phyloP scores from a whole-genome alignment of 768 basidiomycete species.

The Phlebiopsis flavidoalba region DNA sequence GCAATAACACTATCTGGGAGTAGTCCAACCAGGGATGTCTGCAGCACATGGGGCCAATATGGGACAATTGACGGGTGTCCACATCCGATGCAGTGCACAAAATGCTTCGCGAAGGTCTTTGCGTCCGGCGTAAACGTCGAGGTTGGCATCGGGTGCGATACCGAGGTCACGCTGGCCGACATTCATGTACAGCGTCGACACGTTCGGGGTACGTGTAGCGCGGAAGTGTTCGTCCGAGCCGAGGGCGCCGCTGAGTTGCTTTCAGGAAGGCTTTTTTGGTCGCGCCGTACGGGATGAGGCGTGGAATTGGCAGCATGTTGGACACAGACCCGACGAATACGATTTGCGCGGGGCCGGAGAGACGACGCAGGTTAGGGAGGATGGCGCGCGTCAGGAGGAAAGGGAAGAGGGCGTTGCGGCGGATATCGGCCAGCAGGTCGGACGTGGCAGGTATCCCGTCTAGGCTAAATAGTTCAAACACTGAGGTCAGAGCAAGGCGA shows the following conservation, averaged over 20 bases:
- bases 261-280: conserved; percentile 22
- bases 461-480: conserved; percentile 9
- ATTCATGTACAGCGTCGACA: conserved; percentile 19
- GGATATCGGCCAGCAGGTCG: conserved; percentile 14
- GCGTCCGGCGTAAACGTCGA: conserved; percentile 9
- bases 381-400: conserved; percentile 23
- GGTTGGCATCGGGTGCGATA: not conserved
- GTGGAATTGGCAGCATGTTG: conserved; percentile 15
- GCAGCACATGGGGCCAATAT: conserved; percentile 17
- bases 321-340: conserved; percentile 22
- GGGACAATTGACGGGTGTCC: conserved; percentile 15
- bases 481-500: not conserved
- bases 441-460: conserved; percentile 14
- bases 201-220: conserved; percentile 12
- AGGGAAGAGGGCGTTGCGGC: conserved; percentile 20
- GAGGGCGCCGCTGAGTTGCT: conserved; percentile 16
- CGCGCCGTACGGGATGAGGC: conserved; percentile 19
- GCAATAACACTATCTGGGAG: conserved; percentile 9
- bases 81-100: conserved; percentile 19
- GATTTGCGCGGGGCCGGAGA: conserved; percentile 19
- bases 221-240: conserved; percentile 21
- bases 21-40: conserved; percentile 1
- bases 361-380: conserved; percentile 22
- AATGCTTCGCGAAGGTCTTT: conserved; percentile 14
- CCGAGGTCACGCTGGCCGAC: conserved; percentile 17